Base-by-base conservation (phyloP, 495 filamentous ascomycete species). In the Neurospora sp. region DNA sequence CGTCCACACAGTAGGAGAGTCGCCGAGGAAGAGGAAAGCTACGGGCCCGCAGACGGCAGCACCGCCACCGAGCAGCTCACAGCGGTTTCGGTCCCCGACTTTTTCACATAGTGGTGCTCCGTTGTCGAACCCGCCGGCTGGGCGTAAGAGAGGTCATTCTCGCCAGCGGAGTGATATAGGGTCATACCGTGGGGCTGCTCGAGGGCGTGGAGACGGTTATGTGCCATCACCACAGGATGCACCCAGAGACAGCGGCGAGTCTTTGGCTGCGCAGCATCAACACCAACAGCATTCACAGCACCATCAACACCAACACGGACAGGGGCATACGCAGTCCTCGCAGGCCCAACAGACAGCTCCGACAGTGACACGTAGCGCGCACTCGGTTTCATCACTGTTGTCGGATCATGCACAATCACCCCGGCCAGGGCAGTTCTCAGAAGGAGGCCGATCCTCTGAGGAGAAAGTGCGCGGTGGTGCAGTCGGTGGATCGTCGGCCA, bases 11-110 rank as follows among this genome's bases (percentile, higher is more conserved):
- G 77, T 82, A 82, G 86, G 81, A 79, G 86, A 89, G 81, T 92
- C 91, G 42, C 91, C 92, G 21, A 90, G 90, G 78, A 93, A 93
- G 79, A 87, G 91, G 76, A 93, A 93, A 82, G 89, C 89, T 62
- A 86, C 87, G 77, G 89, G 89, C 73, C 85, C 86, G 21, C 90
- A 91, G 73, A 85, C 86, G 74, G 75, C 88, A 28, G 84, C 84
- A 36, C 89, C 89, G 71, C 85, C 88, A 48, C 88, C 90, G 74
- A 86, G 81, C 73, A 71, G 75, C 54, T 83, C 86, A 71, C 81
- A 85, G 28, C 86, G 85, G 69, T 85, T 86, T 66, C 85, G 87
- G 72, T 88, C 88, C 66, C 86, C 88, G 6, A 84, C 86, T 15
- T 86, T 88, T 75, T 88, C 88, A 39, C 86, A 89, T 15, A 84